Base-by-base conservation (phyloP, 2,329 filamentous ascomycete species). In the Apiospora kogelbergensis region DNA sequence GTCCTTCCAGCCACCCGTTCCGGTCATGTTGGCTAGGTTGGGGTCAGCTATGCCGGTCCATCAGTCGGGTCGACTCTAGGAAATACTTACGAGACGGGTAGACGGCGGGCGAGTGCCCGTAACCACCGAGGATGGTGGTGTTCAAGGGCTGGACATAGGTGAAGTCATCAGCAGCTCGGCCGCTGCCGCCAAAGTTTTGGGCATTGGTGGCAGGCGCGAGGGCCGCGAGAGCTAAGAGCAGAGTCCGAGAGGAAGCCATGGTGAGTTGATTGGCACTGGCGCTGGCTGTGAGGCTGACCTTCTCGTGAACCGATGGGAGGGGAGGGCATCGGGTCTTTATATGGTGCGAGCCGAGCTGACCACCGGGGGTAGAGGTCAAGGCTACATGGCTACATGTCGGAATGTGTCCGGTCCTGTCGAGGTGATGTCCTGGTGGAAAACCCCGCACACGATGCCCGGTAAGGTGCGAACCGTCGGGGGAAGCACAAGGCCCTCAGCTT, bases 111-210 rank as follows among this genome's bases (percentile, higher is more conserved):
- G 80, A 81, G 72, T 81, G 78, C 20, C 81, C 81, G 48, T 82
- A 82, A 22, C 75, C 79, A 30, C 78, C 78, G 15, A 82, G 75
- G 46, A 82, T 82, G 30, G 78, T 80, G 3, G 81, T 83, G 73
- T 83, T 79, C 65, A 78, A 69, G 4, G 81, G 81, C 71, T 83
- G 81, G n/a, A 82, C 76, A 70, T 78, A 80, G 70, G 71, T 77
- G 71, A 82, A 83, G 63, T 76, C 76, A 44, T 77, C 77, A 33
- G 74, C 73, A 37, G 67, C 40, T 13, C 69, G 67, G 26, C 24
- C 22, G 11, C 37, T n/a, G 22, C 33, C 22, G 37, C 46, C 67
- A 53, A 57, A 68, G 57, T 64, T 60, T 46, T 70, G 69, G 40
- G 67, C 69, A 26, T 24, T 65, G 40, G 63, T 45, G n/a, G 69